Percentiles rank a stretch among this genome's conserved stretches.
Evolutionary conservation across 768 basidiomycete species (phyloP).

Genomic region (Termitomyces titanicus): DNA sequence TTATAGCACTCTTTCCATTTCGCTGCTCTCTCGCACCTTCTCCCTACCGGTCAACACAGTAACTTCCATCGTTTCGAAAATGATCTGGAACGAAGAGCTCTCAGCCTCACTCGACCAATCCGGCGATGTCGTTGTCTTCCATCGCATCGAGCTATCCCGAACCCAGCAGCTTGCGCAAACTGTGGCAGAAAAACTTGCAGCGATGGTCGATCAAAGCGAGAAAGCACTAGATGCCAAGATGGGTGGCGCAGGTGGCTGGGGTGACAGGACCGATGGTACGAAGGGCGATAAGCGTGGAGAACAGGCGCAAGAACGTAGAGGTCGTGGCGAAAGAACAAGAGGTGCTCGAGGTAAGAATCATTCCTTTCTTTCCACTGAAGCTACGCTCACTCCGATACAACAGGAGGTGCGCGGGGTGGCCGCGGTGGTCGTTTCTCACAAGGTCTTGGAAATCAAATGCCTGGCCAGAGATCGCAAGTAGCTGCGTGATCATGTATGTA

Average conservation of each 20-base stretch:
- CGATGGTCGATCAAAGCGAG: constrained; percentile 90
- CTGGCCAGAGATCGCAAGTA: constrained; percentile 31
- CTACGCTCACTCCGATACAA: not conserved
- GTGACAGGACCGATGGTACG: constrained; percentile 61
- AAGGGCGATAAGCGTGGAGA: constrained; percentile 81
- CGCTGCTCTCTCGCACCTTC: constrained; percentile 85
- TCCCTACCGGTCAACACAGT: constrained; percentile 76
- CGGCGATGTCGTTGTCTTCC: constrained; percentile 87
- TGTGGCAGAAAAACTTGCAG: constrained; percentile 83
- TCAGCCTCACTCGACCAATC: constrained; percentile 91
- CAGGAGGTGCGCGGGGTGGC: constrained; percentile 61
- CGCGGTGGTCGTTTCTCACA: constrained; percentile 81
- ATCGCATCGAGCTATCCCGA: constrained; percentile 84
- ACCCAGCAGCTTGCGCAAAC: constrained; percentile 87
- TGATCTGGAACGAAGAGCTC: constrained; percentile 98
- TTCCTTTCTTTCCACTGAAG: not conserved
- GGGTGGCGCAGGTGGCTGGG: constrained; percentile 62
- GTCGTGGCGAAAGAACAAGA: constrained; percentile 66
- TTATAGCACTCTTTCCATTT: constrained; percentile 88
- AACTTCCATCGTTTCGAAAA: constrained; percentile 90
- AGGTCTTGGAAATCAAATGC: constrained; percentile 80
- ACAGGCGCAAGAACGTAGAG: constrained; percentile 72
- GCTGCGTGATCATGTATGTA: constrained; percentile 2
- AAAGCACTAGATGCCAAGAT: constrained; percentile 84
- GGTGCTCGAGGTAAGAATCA: constrained; percentile 51